These are phyloP conservation scores for Furcasterigmium sp. DNA, from an alignment of 2,329 filamentous ascomycete species.

Conservation along the genomic window DNA sequence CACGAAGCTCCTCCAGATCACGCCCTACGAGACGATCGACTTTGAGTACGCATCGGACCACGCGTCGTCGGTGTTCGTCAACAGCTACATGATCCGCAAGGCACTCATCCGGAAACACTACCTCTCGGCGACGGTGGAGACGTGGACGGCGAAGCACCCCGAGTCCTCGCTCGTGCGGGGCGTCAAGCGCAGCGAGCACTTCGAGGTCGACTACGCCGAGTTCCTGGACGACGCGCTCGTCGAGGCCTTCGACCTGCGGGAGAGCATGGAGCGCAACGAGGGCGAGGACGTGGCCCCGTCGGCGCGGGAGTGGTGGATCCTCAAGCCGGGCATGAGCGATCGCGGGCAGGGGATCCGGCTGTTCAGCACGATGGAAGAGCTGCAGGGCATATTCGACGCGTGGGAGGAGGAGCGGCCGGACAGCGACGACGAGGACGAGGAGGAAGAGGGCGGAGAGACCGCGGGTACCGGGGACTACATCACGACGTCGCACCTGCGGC, in stretches of 20 bases:
- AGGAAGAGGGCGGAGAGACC: slow-evolving; percentile 35
- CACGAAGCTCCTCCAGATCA: slow-evolving; percentile 66
- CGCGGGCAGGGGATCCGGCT: slow-evolving; percentile 87
- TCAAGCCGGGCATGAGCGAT: slow-evolving; percentile 98
- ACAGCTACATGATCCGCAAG: slow-evolving; percentile 93
- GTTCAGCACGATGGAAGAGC: slow-evolving; percentile 77
- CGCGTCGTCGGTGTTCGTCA: slow-evolving; percentile 61
- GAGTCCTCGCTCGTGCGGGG: slow-evolving; percentile 61
- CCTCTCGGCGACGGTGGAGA: slow-evolving; percentile 73
- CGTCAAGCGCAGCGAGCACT: slow-evolving; percentile 74
- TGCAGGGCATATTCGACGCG: slow-evolving; percentile 83
- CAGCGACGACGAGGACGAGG: slow-evolving; percentile 60
- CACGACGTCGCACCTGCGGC: slow-evolving; percentile 83
- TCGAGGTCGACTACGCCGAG: slow-evolving; percentile 95
- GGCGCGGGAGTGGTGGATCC: slow-evolving; percentile 85
- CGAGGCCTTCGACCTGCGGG: slow-evolving; percentile 82
- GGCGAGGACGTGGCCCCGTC: slow-evolving; percentile 11
- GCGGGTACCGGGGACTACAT: slow-evolving; percentile 48
- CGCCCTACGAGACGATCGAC: slow-evolving; percentile 80
- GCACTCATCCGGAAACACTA: slow-evolving; percentile 96
- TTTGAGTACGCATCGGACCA: slow-evolving; percentile 69
- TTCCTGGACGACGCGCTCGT: slow-evolving; percentile 91
- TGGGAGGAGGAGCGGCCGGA: slow-evolving; percentile 73
- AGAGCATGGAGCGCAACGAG: slow-evolving; percentile 66
- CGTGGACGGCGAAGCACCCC: slow-evolving; percentile 83